phyloP scores from a whole-genome alignment of 2,329 filamentous ascomycete species.

The Xylariaceae sp. region DNA sequence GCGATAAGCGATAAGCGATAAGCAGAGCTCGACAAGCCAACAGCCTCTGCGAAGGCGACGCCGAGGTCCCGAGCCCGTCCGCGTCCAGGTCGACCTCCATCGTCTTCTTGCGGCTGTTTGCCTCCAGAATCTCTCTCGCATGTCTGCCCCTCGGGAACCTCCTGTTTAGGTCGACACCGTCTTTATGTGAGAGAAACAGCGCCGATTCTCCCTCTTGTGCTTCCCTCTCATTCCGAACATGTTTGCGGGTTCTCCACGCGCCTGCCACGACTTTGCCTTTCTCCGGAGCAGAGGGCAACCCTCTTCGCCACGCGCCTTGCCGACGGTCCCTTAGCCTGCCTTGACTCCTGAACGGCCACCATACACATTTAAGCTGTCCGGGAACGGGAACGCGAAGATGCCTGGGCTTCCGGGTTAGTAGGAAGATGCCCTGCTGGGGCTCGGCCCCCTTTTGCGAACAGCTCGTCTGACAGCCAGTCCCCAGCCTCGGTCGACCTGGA shows the following conservation, averaged over 20 bases:
- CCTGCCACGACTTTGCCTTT: slow-evolving; percentile 23
- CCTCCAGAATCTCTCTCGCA: too few relatives aligned
- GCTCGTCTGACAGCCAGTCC: slow-evolving; percentile 6
- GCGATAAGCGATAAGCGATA: too few relatives aligned
- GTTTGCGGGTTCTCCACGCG: slow-evolving; percentile 25
- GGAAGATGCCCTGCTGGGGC: too few relatives aligned
- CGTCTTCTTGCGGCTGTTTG: too few relatives aligned
- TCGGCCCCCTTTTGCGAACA: slow-evolving; percentile 1
- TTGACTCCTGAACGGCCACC: background rate
- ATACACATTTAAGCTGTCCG: background rate
- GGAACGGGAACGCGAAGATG: slow-evolving; percentile 33
- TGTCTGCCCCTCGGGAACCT: too few relatives aligned
- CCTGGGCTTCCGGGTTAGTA: slow-evolving; percentile 48
- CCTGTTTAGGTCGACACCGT: slow-evolving; percentile 12
- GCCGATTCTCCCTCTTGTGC: slow-evolving; percentile 9
- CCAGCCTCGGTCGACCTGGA: slow-evolving; percentile 93
- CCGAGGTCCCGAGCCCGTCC: too few relatives aligned
- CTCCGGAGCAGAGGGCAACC: slow-evolving; percentile 26
- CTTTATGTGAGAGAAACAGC: slow-evolving; percentile 22
- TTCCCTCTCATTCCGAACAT: slow-evolving; percentile 26
- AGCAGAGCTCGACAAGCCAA: too few relatives aligned
- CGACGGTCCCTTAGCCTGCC: background rate
- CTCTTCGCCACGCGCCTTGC: slow-evolving; percentile 4
- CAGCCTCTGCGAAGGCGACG: too few relatives aligned
- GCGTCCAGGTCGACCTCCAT: too few relatives aligned